These are phyloP conservation scores for Achaetomiella virescens DNA, from an alignment of 495 filamentous ascomycete genomes.

Conservation along the genomic window DNA sequence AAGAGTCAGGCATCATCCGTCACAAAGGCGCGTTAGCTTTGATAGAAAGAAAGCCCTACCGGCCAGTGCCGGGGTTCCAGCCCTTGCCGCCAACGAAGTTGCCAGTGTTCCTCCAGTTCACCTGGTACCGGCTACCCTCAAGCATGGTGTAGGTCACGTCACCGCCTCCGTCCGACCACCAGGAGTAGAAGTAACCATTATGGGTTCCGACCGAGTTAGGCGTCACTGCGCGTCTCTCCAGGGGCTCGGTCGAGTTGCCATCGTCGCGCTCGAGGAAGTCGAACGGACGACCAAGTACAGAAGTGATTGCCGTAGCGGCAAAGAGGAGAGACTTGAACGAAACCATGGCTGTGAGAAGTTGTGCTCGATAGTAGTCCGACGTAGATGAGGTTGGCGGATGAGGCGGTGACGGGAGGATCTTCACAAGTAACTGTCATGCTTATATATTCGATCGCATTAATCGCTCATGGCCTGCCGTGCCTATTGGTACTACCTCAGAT, in stretches of 20 bases:
- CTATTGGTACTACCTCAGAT: neutral
- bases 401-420: neutral
- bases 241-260: slow-evolving; percentile 14
- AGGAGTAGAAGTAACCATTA: slow-evolving; percentile 55
- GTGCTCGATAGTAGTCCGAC: neutral
- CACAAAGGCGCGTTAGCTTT: too few species aligned
- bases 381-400: neutral
- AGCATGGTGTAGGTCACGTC: slow-evolving; percentile 50
- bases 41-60: neutral
- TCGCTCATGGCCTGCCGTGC: neutral
- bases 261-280: slow-evolving; percentile 14
- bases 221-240: slow-evolving; percentile 6
- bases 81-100: slow-evolving; percentile 59
- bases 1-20: neutral
- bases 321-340: slow-evolving; percentile 19
- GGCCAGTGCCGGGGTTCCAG: slow-evolving; percentile 44
- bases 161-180: slow-evolving; percentile 52
- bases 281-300: slow-evolving; percentile 8
- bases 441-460: neutral
- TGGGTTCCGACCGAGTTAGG: slow-evolving; percentile 33
- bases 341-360: slow-evolving; percentile 10
- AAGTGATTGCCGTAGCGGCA: slow-evolving; percentile 8
- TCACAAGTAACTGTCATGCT: neutral
- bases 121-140: slow-evolving; percentile 44
- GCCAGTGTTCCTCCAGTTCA: slow-evolving; percentile 47